Evolutionary conservation across 2,329 filamentous ascomycete genomes (phyloP), one percentile per base, ranked within the genome.

Genomic region (Fusarium domesticum): DNA sequence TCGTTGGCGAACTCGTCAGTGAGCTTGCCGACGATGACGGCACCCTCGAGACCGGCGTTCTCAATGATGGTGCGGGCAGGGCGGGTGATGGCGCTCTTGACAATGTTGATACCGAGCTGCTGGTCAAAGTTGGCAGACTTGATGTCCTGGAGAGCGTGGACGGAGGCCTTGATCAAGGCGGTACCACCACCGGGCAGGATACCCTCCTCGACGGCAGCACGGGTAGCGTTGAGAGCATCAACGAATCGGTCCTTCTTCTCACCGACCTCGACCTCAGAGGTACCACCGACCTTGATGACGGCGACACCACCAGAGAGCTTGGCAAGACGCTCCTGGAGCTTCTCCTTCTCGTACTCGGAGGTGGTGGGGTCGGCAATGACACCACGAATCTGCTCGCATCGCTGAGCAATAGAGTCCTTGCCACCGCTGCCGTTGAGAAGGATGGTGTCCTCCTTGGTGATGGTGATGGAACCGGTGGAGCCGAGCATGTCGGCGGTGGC

Each of bases 161-260:
- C 84, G 51, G 93, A 86, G 63, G 93, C 93, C 85, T 98, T 98
- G 74, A 98, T 86, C 40, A 98, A 84, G 64, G 91, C 93, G 65
- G 93, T 98, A 70, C 93, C 93, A 82, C 93, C 93, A 77, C 93
- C 93, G 59, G 93, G 93, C 57, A 98, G 86, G 71, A 98, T 98
- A 74, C 93, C 93, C 76, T 97, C 91, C 82, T 98, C 93, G 57
- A 98, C 93, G 64, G 93, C 93, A 60, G 93, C 93, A 63, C 93
- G 92, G 57, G 93, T 98, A 59, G 93, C 93, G 74, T 98, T 98
- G 51, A 98, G 79, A 48, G 93, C 93, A 73, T 98, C 93, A 52
- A 98, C 93, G 63, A 97, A 96, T 69, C 93, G 89, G 72, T 98
- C 93, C 84, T 98, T 98, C 89, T 98, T 98, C 84, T 98, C 93